These are phyloP conservation scores for Cytospora mali DNA, from an alignment of 2,329 filamentous ascomycete genomes.

Conservation along the genomic window DNA sequence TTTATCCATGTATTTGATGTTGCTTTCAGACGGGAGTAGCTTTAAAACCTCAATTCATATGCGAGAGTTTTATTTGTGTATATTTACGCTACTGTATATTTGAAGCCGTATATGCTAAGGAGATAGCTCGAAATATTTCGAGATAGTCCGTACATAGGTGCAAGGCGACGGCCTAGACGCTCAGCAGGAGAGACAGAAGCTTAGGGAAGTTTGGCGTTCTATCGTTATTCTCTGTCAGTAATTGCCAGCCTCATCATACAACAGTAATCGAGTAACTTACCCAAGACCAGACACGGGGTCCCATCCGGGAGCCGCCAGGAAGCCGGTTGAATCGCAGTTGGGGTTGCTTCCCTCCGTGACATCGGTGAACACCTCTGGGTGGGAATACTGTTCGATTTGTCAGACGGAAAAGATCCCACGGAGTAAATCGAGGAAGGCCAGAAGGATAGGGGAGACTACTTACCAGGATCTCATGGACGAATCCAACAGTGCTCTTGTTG, in stretches of 20 bases:
- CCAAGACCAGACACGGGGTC: constrained; percentile 44
- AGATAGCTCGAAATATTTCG: not conserved
- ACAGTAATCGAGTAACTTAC: constrained; percentile 24
- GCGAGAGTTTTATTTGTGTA: too few species aligned
- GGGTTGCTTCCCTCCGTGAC: constrained; percentile 43
- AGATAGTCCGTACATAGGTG: not conserved
- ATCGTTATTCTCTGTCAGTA: constrained; percentile 3
- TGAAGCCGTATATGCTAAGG: not conserved
- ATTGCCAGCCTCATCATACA: not conserved
- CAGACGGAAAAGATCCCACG: too few species aligned
- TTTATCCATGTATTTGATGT: too few species aligned
- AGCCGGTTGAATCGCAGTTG: constrained; percentile 43
- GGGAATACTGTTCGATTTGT: constrained; percentile 30
- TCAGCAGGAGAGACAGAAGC: constrained; percentile 39
- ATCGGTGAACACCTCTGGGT: constrained; percentile 36
- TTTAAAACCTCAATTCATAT: not conserved
- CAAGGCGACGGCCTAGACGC: constrained; percentile 12
- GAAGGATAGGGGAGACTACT: not conserved
- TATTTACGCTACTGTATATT: not conserved
- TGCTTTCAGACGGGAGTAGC: not conserved
- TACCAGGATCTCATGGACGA: constrained; percentile 53
- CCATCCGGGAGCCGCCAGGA: constrained; percentile 46
- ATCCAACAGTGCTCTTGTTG: constrained; percentile 52
- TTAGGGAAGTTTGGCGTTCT: constrained; percentile 40
- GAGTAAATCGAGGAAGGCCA: rapidly evolving